phyloP scores from a whole-genome alignment of 352 stramenopile species.

The Vaucheria bursata region DNA sequence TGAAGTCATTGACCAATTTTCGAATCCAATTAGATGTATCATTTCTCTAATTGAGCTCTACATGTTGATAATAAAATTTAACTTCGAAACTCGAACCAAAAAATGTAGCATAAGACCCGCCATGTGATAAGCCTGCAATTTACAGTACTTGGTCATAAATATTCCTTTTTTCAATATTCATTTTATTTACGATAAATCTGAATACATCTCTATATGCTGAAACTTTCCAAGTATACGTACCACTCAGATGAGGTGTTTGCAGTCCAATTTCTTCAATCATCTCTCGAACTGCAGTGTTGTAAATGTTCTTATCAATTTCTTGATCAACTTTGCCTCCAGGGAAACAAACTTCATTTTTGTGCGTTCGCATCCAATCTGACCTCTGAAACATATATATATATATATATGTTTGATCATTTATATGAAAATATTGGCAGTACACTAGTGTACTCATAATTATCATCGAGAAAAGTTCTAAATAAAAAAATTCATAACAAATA shows the following conservation, averaged over 20 bases:
- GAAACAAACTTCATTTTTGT: slow-evolving; percentile 93
- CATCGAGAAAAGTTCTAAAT: background rate
- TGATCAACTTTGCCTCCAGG: slow-evolving; percentile 73
- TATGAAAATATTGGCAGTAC: background rate
- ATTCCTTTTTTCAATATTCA: no score
- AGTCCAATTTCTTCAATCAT: slow-evolving; percentile 95
- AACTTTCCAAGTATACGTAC: no score
- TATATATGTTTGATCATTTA: background rate
- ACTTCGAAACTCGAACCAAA: no score
- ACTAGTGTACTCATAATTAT: background rate
- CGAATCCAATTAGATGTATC: no score
- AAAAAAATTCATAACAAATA: background rate
- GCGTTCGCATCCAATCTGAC: slow-evolving; percentile 72
- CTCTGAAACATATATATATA: slow-evolving; percentile 51
- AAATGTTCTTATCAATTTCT: slow-evolving; percentile 75
- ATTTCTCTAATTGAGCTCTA: no score
- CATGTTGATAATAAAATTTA: no score
- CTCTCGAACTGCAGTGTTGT: slow-evolving; percentile 88
- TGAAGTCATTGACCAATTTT: no score
- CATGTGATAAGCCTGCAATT: no score
- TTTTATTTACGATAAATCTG: no score
- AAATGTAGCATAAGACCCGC: no score
- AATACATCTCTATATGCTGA: no score
- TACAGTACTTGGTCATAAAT: no score
- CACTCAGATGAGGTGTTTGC: slow-evolving; percentile 12